A percentile compares a stretch with the other conserved stretches of the same genome.
Evolutionary conservation across 371 early-diverging fungal genomes (phyloP).

Genomic region (Choanephora cucurbitarum): DNA sequence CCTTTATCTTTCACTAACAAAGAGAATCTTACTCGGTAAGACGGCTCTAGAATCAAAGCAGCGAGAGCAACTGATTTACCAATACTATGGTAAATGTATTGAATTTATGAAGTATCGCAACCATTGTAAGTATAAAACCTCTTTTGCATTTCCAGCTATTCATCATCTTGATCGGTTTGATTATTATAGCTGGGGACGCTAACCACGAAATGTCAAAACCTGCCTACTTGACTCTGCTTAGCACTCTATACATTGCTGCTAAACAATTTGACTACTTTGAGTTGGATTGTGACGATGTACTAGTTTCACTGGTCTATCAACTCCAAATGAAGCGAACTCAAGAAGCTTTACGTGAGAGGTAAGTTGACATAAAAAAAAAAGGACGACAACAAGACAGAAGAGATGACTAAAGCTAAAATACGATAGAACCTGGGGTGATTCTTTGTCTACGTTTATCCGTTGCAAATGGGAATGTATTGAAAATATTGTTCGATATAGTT

Average conservation of each 20-base stretch:
- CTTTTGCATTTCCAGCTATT: neutral
- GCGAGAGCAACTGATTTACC: slow-evolving; percentile 13
- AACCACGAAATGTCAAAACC: slow-evolving; percentile 38
- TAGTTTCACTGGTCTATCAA: slow-evolving; percentile 18
- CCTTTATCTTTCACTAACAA: slow-evolving; percentile 31
- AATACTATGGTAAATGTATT: slow-evolving; percentile 15
- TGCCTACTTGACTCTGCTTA: slow-evolving; percentile 23
- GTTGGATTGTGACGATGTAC: slow-evolving; percentile 20
- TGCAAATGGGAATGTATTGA: slow-evolving; percentile 43
- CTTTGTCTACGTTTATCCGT: slow-evolving; percentile 35
- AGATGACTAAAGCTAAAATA: too few relatives aligned
- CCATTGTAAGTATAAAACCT: slow-evolving; percentile 21
- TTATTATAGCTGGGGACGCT: slow-evolving; percentile 8
- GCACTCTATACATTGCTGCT: slow-evolving; percentile 31
- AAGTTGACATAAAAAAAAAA: neutral
- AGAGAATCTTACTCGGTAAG: slow-evolving; percentile 17
- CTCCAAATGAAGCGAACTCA: slow-evolving; percentile 34
- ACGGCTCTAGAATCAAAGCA: slow-evolving; percentile 5
- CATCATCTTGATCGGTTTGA: neutral
- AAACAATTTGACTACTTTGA: slow-evolving; percentile 6
- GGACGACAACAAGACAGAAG: too few relatives aligned
- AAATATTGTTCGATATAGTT: slow-evolving; percentile 30
- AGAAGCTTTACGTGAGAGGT: slow-evolving; percentile 40
- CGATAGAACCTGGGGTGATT: slow-evolving; percentile 41
- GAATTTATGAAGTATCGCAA: slow-evolving; percentile 22